Conservation (phyloP, 495 filamentous ascomycete genomes). For the Friedmanniomyces endolithicus region DNA sequence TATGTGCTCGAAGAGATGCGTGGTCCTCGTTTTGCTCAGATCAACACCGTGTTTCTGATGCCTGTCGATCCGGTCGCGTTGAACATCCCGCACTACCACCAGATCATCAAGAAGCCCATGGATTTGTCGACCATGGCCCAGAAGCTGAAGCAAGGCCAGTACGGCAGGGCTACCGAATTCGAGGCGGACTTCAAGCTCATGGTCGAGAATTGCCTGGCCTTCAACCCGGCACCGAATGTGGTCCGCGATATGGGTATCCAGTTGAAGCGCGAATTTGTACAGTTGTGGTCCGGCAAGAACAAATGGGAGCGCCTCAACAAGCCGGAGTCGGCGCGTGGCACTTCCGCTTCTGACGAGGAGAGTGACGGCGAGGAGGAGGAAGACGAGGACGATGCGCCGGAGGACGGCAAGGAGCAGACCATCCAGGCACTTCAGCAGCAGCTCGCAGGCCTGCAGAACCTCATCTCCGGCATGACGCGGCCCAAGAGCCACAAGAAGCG, state of each 20-base stretch:
- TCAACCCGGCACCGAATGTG: constrained; percentile 70
- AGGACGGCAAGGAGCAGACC: constrained; percentile 42
- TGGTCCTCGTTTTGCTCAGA: constrained; percentile 53
- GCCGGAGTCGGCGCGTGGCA: constrained; percentile 40
- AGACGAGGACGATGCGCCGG: constrained; percentile 52
- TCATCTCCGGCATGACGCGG: constrained; percentile 32
- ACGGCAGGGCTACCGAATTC: constrained; percentile 73
- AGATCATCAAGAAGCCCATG: constrained; percentile 92
- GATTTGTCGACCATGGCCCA: constrained; percentile 64
- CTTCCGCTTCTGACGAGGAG: constrained; percentile 38
- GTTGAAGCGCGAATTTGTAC: constrained; percentile 58
- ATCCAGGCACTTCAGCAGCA: constrained; percentile 54
- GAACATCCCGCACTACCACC: constrained; percentile 88
- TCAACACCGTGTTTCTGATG: constrained; percentile 57
- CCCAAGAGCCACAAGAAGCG: constrained; percentile 37
- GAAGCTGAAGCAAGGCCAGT: constrained; percentile 71
- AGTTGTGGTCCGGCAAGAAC: constrained; percentile 59
- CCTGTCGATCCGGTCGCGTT: constrained; percentile 90
- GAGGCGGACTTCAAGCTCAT: constrained; percentile 71
- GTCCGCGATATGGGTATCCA: constrained; percentile 57
- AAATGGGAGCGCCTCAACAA: constrained; percentile 65
- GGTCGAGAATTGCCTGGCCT: constrained; percentile 78
- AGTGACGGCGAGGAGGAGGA: constrained; percentile 55
- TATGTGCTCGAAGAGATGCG: constrained; percentile 64
- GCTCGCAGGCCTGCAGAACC: constrained; percentile 42